Evolutionary conservation across 2,329 filamentous ascomycete species (phyloP).

Genomic region (Colletotrichum euphorbiae): DNA sequence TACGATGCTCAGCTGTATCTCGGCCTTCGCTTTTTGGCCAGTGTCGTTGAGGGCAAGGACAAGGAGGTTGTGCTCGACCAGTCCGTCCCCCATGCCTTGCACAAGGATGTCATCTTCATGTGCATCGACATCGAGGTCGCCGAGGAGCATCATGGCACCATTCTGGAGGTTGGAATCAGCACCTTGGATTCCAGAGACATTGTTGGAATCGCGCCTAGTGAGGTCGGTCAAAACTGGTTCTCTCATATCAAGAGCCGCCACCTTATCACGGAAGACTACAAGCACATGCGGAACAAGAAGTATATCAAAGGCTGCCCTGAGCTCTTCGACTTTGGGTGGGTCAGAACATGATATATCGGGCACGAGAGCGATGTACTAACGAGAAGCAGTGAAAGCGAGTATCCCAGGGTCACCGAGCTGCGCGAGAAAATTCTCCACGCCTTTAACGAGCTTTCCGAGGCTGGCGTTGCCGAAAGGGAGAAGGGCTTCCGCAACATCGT

Average conservation of each 20-base stretch:
- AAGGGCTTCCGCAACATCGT: constrained; percentile 64
- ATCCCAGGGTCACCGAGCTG: constrained; percentile 52
- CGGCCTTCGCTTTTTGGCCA: constrained; percentile 30
- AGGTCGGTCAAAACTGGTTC: constrained; percentile 74
- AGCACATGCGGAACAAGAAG: constrained; percentile 71
- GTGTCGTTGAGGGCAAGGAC: constrained; percentile 5
- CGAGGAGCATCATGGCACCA: constrained; percentile 71
- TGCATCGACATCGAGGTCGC: constrained; percentile 86
- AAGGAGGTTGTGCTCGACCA: constrained; percentile 20
- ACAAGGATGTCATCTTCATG: constrained; percentile 68
- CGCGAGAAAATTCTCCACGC: constrained; percentile 50
- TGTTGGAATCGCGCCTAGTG: constrained; percentile 67
- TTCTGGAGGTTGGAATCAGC: constrained; percentile 90
- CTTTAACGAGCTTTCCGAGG: constrained; percentile 46
- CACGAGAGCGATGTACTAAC: not conserved
- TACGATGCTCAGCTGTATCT: constrained; percentile 37
- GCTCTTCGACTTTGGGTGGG: constrained; percentile 79
- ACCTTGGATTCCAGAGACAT: constrained; percentile 78
- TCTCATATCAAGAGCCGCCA: constrained; percentile 76
- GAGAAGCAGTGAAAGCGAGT: constrained; percentile 54
- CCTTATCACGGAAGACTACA: constrained; percentile 79
- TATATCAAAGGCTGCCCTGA: constrained; percentile 81
- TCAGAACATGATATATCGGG: not conserved
- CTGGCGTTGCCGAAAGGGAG: constrained; percentile 7
- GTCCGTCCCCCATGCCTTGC: constrained; percentile 6